A percentile compares a stretch with the other conserved stretches of the same genome.
phyloP scores from a whole-genome alignment of 2,329 filamentous ascomycete genomes.

The Phoma sp. region DNA sequence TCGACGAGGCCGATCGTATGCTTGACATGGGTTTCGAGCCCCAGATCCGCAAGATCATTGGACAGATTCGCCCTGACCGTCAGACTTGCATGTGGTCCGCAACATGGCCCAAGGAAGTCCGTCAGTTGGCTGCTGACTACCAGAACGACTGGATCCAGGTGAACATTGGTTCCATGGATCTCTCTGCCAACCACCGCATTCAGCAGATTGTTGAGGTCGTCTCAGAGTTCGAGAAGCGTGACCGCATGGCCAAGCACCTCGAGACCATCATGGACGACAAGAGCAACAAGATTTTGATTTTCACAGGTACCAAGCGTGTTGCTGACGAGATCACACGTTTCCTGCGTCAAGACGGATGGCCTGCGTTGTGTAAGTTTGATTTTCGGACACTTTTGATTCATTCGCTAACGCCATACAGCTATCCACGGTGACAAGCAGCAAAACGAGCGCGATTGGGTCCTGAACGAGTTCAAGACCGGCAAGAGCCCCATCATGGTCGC shows the following conservation, averaged over 20 bases:
- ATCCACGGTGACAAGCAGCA: conserved; percentile 99
- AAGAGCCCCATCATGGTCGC: conserved; percentile 99
- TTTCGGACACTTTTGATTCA: conserved; percentile 3
- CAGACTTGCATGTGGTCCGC: conserved; percentile 99
- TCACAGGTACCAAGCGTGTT: conserved; percentile 86
- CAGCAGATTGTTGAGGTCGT: conserved; percentile 98
- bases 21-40: conserved; percentile 99
- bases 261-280: conserved; percentile 98
- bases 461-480: conserved; percentile 99
- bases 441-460: conserved; percentile 98
- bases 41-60: conserved; percentile 98
- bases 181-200: conserved; percentile 96
- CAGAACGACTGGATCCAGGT: conserved; percentile 97
- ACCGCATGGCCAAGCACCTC: conserved; percentile 95
- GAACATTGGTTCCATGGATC: conserved; percentile 95
- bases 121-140: conserved; percentile 88
- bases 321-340: conserved; percentile 98
- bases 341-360: conserved; percentile 97
- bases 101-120: conserved; percentile 98
- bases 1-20: conserved; percentile 99
- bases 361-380: conserved; percentile 80
- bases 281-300: conserved; percentile 93
- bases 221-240: conserved; percentile 95
- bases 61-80: conserved; percentile 96
- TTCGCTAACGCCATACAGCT: conserved; percentile 63